phyloP scores from a whole-genome alignment of 202 grass and related monocot genomes.

The Panicum virgatum region DNA sequence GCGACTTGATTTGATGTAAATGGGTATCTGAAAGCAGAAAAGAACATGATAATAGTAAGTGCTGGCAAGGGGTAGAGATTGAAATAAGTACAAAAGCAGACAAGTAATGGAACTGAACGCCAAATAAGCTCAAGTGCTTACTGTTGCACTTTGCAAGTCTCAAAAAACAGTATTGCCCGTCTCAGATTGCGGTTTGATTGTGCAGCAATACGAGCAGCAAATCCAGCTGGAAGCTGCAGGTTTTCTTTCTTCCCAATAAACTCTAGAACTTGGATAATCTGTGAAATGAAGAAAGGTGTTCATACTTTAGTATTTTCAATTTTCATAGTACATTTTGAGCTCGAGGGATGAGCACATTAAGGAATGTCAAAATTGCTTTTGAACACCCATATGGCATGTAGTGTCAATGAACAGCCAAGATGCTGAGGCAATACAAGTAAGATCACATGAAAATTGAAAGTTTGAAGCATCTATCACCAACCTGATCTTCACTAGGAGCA shows the following conservation, averaged over 20 bases:
- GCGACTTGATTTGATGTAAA: conserved; percentile 78
- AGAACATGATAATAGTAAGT: not conserved
- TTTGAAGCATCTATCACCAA: conserved; percentile 32
- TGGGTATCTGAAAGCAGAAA: conserved; percentile 73
- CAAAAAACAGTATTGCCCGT: conserved; percentile 91
- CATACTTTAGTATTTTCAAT: not conserved
- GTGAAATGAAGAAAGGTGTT: conserved; percentile 26
- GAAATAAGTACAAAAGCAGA: conserved; percentile 9
- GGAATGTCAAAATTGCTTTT: not conserved
- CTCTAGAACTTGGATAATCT: conserved; percentile 87
- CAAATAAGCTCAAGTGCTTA: conserved; percentile 48
- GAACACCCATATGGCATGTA: not conserved
- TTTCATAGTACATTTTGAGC: not conserved
- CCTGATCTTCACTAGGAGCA: conserved; percentile 87
- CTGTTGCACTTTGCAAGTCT: conserved; percentile 98
- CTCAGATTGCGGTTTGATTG: conserved; percentile 97
- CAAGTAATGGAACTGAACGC: not conserved
- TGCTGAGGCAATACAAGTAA: not conserved
- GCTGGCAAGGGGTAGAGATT: conserved; percentile 2
- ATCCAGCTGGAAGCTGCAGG: conserved; percentile 72
- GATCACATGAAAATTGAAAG: not conserved
- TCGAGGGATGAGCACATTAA: not conserved
- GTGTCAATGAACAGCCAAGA: not conserved
- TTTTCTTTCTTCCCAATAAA: conserved; percentile 99
- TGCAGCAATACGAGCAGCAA: conserved; percentile 72